Percentiles rank a stretch among this genome's conserved stretches.
Conservation (phyloP, 2,329 filamentous ascomycete species). For the Monilinia laxa region DNA sequence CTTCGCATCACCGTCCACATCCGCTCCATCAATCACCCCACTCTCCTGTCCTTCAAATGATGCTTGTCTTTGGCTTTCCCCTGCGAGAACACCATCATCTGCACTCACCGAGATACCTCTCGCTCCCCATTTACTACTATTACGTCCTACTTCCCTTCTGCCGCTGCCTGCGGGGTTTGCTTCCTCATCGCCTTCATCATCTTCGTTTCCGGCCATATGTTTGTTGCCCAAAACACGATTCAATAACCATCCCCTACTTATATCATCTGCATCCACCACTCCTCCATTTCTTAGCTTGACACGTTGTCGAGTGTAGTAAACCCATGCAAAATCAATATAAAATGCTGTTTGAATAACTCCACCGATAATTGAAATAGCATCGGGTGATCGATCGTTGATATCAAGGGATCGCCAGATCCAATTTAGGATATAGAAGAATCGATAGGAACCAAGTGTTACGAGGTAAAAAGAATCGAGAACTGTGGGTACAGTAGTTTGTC, state of each 20-base stretch:
- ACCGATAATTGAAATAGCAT: constrained; percentile 77
- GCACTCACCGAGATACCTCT: constrained; percentile 66
- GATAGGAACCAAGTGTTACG: constrained; percentile 80
- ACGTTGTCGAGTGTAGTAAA: constrained; percentile 89
- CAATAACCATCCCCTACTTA: constrained; percentile 81
- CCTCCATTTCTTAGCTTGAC: constrained; percentile 90
- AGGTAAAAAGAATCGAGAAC: constrained; percentile 98
- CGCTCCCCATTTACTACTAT: constrained; percentile 52
- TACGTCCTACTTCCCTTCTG: constrained; percentile 18
- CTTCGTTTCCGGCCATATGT: constrained; percentile 51
- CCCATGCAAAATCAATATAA: constrained; percentile 94
- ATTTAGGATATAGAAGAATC: constrained; percentile 85
- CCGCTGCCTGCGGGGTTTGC: constrained; percentile 27
- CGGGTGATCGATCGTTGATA: constrained; percentile 59
- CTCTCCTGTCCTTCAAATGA: constrained; percentile 46
- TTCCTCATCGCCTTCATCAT: constrained; percentile 36
- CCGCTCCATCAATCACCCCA: constrained; percentile 46
- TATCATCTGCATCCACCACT: constrained; percentile 85
- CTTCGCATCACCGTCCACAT: constrained; percentile 60
- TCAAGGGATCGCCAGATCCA: constrained; percentile 75
- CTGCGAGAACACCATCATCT: constrained; percentile 58
- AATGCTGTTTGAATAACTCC: constrained; percentile 86
- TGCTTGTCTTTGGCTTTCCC: constrained; percentile 46
- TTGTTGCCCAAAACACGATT: constrained; percentile 70
- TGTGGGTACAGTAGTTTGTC: constrained; percentile 92